Evolutionary conservation across 306 rosid species (phyloP), one percentile per base, ranked within the genome.

Genomic region (Hippophae tibetana): DNA sequence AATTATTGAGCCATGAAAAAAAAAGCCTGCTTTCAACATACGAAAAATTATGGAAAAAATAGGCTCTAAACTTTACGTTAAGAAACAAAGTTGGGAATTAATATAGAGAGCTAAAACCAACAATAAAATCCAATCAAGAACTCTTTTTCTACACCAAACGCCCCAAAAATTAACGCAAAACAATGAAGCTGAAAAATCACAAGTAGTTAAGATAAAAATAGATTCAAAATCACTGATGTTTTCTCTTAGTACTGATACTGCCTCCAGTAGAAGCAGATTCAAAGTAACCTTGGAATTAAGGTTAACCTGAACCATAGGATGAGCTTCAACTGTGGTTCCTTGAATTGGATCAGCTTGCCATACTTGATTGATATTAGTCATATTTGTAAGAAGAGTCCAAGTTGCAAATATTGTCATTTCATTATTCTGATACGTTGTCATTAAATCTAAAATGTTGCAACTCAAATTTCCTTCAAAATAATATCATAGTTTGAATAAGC

Each of bases 281-380:
- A 86, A 51, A 13, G 56, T 64, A 49, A 78, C 83, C 63, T 68
- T 69, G 13, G 95, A 43, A 0, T 59, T 52, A 1, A 4, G 0
- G 50, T 86, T 80, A 47, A 69, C 53, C 8, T 31, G 0, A 64
- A 0, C 0, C 2, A 0, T 0, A 0, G 13, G 0, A 46, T 84
- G 92, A 0, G 0, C 0, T 14, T 0, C 1, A 9, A 74, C 79
- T 3, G 60, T 5, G n/a, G 52, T 11, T 6, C 77, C 75, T 18
- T 76, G 54, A 52, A 80, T 9, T 14, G 82, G 42, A n/a, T 95
- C 95, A 51, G 76, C 63, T 54, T 89, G 87, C 92, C 97, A 89
- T 47, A 84, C 78, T 57, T 89, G 97, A 41, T 71, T 74, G 66
- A 89, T 58, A 3, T 42, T 42, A 8, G 75, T 9, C 6, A 61